phyloP scores from a whole-genome alignment of 148 eudicot species.

The Pouteria glomerata region DNA sequence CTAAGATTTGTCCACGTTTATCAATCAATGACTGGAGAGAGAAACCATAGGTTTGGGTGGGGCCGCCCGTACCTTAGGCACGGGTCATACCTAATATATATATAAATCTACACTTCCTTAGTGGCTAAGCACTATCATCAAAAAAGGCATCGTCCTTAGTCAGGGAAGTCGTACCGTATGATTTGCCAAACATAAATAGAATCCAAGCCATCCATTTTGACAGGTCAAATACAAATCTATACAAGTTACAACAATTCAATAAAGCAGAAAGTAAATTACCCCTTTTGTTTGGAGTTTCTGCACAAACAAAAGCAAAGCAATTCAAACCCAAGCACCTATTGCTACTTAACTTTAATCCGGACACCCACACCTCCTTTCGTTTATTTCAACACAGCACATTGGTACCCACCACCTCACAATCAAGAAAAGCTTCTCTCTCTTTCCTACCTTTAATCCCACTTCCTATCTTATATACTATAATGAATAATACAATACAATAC shows the following conservation, averaged over 20 bases:
- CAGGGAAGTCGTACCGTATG: background rate
- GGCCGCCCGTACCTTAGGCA: too few species aligned
- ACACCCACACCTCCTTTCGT: slow-evolving; percentile 29
- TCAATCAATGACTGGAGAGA: too few species aligned
- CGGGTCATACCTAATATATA: too few species aligned
- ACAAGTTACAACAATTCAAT: slow-evolving; percentile 11
- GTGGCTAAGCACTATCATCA: slow-evolving; percentile 17
- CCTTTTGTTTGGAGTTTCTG: slow-evolving; percentile 7
- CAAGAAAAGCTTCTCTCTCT: slow-evolving; percentile 24
- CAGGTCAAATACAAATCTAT: slow-evolving; percentile 9
- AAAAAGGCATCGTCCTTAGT: background rate
- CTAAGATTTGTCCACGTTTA: too few species aligned
- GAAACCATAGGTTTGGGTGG: too few species aligned
- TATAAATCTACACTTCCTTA: too few species aligned
- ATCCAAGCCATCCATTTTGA: slow-evolving; percentile 9
- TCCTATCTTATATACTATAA: slow-evolving; percentile 2
- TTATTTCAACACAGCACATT: slow-evolving; percentile 32
- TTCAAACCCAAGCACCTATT: slow-evolving; percentile 30
- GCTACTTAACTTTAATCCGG: slow-evolving; percentile 18
- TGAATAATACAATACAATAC: background rate
- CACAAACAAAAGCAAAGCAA: slow-evolving; percentile 21
- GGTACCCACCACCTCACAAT: slow-evolving; percentile 27
- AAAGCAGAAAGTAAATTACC: slow-evolving; percentile 8
- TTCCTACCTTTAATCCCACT: slow-evolving; percentile 17
- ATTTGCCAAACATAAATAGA: background rate